Base-by-base conservation (phyloP, 1,139 yeast species). In the Neolecta irregularis region DNA sequence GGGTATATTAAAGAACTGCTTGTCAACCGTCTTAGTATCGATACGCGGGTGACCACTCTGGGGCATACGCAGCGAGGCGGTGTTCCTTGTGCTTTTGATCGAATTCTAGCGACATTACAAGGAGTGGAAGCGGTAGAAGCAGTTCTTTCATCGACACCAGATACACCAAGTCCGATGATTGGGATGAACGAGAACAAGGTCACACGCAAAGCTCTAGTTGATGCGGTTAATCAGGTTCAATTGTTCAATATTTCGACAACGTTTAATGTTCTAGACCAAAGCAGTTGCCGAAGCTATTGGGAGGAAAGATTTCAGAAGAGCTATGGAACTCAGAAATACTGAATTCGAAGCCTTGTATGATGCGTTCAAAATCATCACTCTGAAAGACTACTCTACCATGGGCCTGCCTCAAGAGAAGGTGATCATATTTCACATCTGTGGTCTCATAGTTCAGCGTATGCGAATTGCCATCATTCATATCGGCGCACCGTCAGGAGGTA, bases 51-150 rank as follows among this genome's bases (percentile, higher is more conserved):
- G 49, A 88, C 98, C 35, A 81, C 92, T 18, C 65, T 88, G 47
- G 98, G 98, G 28, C 98, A 88, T 55, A 94, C 88, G 34, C 98
- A 88, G 64, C 74, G 98, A 61, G 98, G 98, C 60, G 98, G 98
- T 55, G 69, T 92, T 30, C 95, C 98, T 2, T 94, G 83, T 38
- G 95, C 96, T 3, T 76, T 65, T 53, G 98, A 88, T 56, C 71
- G 98, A 51, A 60, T 78, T 53, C 61, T 88, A 45, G 94, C 95
- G 22, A 85, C 98, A 16, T 57, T 85, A 48, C 98, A 88, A 64
- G 98, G 98, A 56, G 94, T 85, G 23, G 96, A 85, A 52, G 96
- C 98, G 7, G 93, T 88, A 35, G 74, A 76, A 44, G 96, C 96
- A 4, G 93, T 83, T 26, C 66, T 88, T 50, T 88, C 78, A 39